Conservation (phyloP, 805 yeast genomes). For the Tetrapisispora arboricola region DNA sequence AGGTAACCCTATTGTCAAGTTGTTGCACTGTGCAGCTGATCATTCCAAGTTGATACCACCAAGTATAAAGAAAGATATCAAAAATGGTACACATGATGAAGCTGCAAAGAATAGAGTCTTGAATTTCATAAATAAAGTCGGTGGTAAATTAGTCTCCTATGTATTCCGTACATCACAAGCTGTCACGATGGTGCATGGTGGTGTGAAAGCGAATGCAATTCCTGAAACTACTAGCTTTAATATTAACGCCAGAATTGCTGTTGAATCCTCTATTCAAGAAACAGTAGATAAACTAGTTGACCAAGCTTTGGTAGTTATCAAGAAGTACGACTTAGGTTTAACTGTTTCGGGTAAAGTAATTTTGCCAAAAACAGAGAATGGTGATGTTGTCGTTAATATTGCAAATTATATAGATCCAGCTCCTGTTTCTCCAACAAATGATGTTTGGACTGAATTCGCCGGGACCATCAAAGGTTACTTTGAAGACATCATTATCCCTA, state of each 20-base stretch:
- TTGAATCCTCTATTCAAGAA: slow-evolving; percentile 41
- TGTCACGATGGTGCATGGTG: slow-evolving; percentile 57
- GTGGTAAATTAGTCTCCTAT: slow-evolving; percentile 20
- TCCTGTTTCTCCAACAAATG: slow-evolving; percentile 30
- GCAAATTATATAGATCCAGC: slow-evolving; percentile 29
- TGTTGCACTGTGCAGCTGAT: slow-evolving; percentile 54
- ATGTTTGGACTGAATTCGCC: slow-evolving; percentile 35
- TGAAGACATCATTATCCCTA: slow-evolving; percentile 36
- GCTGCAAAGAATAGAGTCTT: not conserved
- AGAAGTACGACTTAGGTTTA: slow-evolving; percentile 40
- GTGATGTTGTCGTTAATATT: slow-evolving; percentile 22
- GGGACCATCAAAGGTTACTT: slow-evolving; percentile 47
- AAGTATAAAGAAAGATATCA: slow-evolving; percentile 18
- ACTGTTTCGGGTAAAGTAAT: slow-evolving; percentile 14
- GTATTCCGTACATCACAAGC: slow-evolving; percentile 48
- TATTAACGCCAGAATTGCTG: slow-evolving; percentile 55
- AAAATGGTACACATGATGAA: slow-evolving; percentile 29
- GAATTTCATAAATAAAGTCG: slow-evolving; percentile 5
- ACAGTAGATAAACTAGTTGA: slow-evolving; percentile 31
- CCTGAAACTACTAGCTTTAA: slow-evolving; percentile 51
- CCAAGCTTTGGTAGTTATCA: slow-evolving; percentile 36
- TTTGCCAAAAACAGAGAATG: slow-evolving; percentile 20
- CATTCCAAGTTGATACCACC: slow-evolving; percentile 26
- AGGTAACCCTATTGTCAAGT: slow-evolving; percentile 49
- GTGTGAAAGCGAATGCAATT: slow-evolving; percentile 65